phyloP scores from a whole-genome alignment of 331 rosid genomes.

The Cydonia oblonga region DNA sequence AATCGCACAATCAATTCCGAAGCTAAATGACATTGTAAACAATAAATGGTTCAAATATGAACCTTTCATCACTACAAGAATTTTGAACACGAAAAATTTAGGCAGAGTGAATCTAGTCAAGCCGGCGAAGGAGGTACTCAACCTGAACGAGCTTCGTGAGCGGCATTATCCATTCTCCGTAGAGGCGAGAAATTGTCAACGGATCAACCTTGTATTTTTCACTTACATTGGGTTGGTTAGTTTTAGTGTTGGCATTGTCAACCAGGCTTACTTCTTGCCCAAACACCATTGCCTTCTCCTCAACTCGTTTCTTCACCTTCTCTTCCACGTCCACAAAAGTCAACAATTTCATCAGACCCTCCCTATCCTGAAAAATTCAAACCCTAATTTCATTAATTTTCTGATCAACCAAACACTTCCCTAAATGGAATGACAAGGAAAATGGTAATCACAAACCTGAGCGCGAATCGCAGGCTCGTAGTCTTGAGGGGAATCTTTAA shows the following conservation, averaged over 20 bases:
- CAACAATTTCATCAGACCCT: conserved; percentile 63
- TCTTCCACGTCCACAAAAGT: conserved; percentile 64
- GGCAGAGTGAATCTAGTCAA: conserved; percentile 30
- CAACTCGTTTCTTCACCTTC: conserved; percentile 70
- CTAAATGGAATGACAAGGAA: neutral
- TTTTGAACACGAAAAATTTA: neutral
- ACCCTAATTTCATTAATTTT: neutral
- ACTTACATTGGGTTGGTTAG: neutral
- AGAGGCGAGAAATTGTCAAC: conserved; percentile 38
- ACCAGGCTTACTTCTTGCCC: conserved; percentile 51
- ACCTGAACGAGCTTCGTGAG: conserved; percentile 80
- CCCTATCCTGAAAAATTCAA: conserved; percentile 44
- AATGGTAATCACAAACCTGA: conserved; percentile 27
- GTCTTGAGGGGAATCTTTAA: conserved; percentile 56
- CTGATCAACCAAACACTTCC: no score
- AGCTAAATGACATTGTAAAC: neutral
- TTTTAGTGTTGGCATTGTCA: neutral
- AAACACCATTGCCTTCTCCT: conserved; percentile 59
- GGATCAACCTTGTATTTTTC: conserved; percentile 51
- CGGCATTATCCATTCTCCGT: conserved; percentile 70
- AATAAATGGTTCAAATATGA: neutral
- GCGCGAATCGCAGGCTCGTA: conserved; percentile 68
- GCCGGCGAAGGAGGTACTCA: conserved; percentile 72
- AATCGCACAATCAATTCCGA: neutral
- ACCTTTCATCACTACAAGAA: neutral